These are phyloP conservation scores for Sphagnurus paluster DNA, from an alignment of 1,284 basidiomycete species.

Conservation along the genomic window DNA sequence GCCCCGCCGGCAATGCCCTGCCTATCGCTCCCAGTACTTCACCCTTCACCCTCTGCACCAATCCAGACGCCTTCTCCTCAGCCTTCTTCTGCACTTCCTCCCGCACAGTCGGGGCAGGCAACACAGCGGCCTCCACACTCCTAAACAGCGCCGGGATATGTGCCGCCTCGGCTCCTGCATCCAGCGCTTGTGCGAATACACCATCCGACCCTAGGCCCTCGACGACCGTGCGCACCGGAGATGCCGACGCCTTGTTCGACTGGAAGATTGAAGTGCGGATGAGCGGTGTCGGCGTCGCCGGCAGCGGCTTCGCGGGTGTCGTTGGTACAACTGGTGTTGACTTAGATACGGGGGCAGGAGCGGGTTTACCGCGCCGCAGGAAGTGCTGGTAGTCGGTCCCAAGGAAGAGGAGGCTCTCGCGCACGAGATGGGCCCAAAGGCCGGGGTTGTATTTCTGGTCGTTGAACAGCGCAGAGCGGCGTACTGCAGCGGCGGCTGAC, in stretches of 20 bases:
- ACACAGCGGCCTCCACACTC: constrained; percentile 36
- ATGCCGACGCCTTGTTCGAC: constrained; percentile 29
- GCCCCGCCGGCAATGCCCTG: constrained; percentile 19
- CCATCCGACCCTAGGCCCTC: constrained; percentile 61
- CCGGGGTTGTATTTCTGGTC: constrained; percentile 69
- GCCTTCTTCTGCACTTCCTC: constrained; percentile 31
- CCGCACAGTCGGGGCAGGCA: constrained; percentile 27
- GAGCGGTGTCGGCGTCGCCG: constrained; percentile 38
- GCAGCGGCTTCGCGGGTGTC: too few relatives aligned
- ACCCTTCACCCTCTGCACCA: constrained; percentile 17
- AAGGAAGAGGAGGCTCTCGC: constrained; percentile 59
- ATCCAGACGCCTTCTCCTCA: constrained; percentile 20
- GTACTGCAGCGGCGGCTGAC: constrained; percentile 34
- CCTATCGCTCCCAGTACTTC: constrained; percentile 6
- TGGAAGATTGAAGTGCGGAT: constrained; percentile 52
- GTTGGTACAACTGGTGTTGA: constrained; percentile 28
- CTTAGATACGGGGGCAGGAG: constrained; percentile 26
- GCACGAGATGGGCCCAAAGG: constrained; percentile 61
- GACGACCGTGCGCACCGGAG: constrained; percentile 50
- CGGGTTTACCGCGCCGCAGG: constrained; percentile 45
- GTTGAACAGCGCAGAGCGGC: constrained; percentile 60
- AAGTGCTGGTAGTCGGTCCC: constrained; percentile 67
- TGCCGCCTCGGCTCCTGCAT: constrained; percentile 44
- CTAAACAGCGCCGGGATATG: constrained; percentile 64
- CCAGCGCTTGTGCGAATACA: constrained; percentile 48